Conservation (phyloP, 176 grass and related monocot genomes). For the Eleusine coracana region DNA sequence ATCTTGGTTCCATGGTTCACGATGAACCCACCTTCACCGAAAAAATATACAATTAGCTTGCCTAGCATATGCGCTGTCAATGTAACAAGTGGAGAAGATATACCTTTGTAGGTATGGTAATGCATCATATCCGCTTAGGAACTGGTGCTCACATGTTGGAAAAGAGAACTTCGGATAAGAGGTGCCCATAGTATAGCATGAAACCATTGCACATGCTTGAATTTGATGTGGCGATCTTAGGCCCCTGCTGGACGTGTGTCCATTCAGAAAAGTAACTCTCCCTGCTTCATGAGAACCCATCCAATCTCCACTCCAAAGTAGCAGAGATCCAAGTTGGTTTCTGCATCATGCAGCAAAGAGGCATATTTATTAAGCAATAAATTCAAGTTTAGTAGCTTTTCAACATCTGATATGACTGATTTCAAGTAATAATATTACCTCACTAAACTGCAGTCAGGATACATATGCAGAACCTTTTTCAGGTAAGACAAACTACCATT, state of each 20-base stretch:
- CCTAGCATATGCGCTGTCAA: conserved; percentile 13
- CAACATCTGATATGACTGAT: conserved; percentile 5
- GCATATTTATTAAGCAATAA: conserved; percentile 29
- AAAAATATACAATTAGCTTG: conserved; percentile 23
- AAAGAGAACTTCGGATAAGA: conserved; percentile 80
- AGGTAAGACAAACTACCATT: conserved; percentile 69
- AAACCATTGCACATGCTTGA: conserved; percentile 70
- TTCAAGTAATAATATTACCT: conserved; percentile 58
- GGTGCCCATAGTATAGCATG: conserved; percentile 73
- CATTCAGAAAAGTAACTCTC: conserved; percentile 61
- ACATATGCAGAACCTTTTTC: conserved; percentile 88
- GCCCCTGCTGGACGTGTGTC: conserved; percentile 43
- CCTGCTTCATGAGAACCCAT: conserved; percentile 78
- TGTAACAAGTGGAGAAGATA: conserved; percentile 36
- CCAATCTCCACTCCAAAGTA: conserved; percentile 77
- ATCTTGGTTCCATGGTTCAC: conserved; percentile 84
- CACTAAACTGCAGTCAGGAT: conserved; percentile 78
- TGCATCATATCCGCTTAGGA: conserved; percentile 48
- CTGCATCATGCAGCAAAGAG: conserved; percentile 52
- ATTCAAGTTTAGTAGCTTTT: conserved; percentile 13
- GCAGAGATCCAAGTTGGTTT: conserved; percentile 81
- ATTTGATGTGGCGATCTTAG: conserved; percentile 72
- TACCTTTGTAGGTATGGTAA: conserved; percentile 74
- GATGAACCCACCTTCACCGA: conserved; percentile 73
- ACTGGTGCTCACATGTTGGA: conserved; percentile 66